Evolutionary conservation across 768 basidiomycete species (phyloP).

Genomic region (Termitomyces sp.): DNA sequence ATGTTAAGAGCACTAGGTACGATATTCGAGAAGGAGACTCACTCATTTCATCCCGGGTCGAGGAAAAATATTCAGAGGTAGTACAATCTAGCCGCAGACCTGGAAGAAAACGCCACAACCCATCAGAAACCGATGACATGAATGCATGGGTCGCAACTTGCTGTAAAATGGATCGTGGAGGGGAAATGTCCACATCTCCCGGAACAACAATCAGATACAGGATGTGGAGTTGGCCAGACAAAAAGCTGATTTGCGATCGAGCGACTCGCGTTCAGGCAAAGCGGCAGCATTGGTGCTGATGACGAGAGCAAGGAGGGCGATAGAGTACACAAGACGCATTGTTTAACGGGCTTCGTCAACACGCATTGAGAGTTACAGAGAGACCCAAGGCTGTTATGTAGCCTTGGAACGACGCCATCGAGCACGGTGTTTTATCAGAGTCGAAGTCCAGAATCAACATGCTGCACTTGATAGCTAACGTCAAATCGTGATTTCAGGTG

Average conservation of each 20-base stretch:
- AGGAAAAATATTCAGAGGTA: background rate
- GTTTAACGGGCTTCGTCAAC: background rate
- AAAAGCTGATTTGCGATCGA: background rate
- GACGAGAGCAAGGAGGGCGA: background rate
- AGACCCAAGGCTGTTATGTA: background rate
- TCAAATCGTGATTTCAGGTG: no score
- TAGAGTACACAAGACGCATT: background rate
- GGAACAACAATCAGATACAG: conserved; percentile 7
- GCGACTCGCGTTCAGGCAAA: background rate
- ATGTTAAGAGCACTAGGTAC: background rate
- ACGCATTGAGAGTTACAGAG: background rate
- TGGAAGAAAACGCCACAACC: background rate
- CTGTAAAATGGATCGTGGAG: background rate
- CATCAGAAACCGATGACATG: background rate
- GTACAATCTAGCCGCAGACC: background rate
- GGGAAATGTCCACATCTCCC: background rate
- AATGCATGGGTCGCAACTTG: background rate
- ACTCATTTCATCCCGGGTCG: background rate
- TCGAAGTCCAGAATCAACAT: background rate
- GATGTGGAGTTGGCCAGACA: background rate
- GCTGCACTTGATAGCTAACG: background rate
- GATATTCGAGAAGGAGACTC: background rate
- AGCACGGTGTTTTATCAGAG: background rate
- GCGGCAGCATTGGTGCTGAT: background rate
- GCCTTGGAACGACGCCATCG: background rate